These are phyloP conservation scores for Mucor circinelloides DNA, from an alignment of 371 early-diverging fungal species.

Conservation along the genomic window DNA sequence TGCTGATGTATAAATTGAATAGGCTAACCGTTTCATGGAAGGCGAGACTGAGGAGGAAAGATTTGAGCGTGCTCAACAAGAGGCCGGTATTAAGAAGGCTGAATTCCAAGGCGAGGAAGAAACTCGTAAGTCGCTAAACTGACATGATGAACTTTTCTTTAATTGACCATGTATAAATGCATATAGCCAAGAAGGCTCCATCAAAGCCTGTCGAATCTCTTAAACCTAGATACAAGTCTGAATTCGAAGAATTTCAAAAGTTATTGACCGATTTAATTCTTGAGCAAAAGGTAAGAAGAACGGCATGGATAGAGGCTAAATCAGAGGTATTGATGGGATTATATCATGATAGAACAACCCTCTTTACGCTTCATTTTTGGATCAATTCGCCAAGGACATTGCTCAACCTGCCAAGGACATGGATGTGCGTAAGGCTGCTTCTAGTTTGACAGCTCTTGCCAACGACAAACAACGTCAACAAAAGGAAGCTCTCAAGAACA, in stretches of 20 bases:
- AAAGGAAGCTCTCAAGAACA: slow-evolving; percentile 68
- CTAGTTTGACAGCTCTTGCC: slow-evolving; percentile 80
- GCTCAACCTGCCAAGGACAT: slow-evolving; percentile 76
- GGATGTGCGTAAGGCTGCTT: slow-evolving; percentile 82
- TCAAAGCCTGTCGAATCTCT: slow-evolving; percentile 62
- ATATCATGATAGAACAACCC: slow-evolving; percentile 28
- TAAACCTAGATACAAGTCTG: slow-evolving; percentile 82
- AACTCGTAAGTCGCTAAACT: slow-evolving; percentile 10
- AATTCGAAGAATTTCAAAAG: slow-evolving; percentile 80
- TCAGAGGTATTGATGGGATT: neutral
- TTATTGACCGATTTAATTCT: slow-evolving; percentile 71
- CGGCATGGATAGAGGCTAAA: neutral
- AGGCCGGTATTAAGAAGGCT: slow-evolving; percentile 57
- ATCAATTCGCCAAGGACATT: slow-evolving; percentile 79
- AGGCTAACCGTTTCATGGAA: slow-evolving; percentile 37
- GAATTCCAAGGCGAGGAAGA: slow-evolving; percentile 50
- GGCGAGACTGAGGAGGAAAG: slow-evolving; percentile 74
- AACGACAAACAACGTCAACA: slow-evolving; percentile 90
- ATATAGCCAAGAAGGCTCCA: slow-evolving; percentile 25
- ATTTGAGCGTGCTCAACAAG: slow-evolving; percentile 59
- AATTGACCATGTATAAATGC: slow-evolving; percentile 14
- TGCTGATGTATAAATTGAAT: too few species aligned
- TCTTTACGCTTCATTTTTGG: slow-evolving; percentile 71
- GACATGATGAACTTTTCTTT: neutral
- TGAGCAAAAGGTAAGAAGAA: slow-evolving; percentile 61